Evolutionary conservation across 805 yeast genomes (phyloP).

Genomic region (Blastobotrys chiropterorum): DNA sequence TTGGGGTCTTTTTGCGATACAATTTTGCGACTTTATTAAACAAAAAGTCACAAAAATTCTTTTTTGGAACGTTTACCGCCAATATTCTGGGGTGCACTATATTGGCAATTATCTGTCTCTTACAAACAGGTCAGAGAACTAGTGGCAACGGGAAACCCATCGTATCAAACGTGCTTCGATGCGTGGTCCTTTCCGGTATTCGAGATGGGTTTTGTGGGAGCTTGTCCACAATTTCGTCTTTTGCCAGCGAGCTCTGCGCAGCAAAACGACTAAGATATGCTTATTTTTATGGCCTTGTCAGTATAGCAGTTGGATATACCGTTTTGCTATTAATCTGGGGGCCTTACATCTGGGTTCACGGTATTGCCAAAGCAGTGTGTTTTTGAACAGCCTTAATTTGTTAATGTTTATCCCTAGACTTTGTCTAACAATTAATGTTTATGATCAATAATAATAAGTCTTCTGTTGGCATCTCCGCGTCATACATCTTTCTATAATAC

Average conservation of each 20-base stretch:
- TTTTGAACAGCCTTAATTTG: no score
- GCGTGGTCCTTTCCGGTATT: slow-evolving; percentile 51
- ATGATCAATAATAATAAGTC: no score
- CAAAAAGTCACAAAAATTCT: slow-evolving; percentile 46
- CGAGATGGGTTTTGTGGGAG: slow-evolving; percentile 66
- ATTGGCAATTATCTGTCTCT: slow-evolving; percentile 39
- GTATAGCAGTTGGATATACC: slow-evolving; percentile 44
- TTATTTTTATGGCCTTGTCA: slow-evolving; percentile 45
- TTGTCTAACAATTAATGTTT: no score
- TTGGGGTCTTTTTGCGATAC: slow-evolving; percentile 59
- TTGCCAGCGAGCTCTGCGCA: slow-evolving; percentile 56
- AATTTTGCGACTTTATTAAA: slow-evolving; percentile 48
- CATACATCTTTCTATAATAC: not conserved
- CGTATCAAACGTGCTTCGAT: slow-evolving; percentile 32
- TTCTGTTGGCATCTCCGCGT: no score
- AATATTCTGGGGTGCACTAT: slow-evolving; percentile 45
- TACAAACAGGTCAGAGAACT: slow-evolving; percentile 39
- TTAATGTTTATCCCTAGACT: no score
- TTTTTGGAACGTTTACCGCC: slow-evolving; percentile 46
- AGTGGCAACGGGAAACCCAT: slow-evolving; percentile 2
- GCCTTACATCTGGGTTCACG: slow-evolving; percentile 62
- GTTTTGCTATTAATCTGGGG: slow-evolving; percentile 59
- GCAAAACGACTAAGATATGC: slow-evolving; percentile 31
- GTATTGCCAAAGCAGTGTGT: slow-evolving; percentile 28
- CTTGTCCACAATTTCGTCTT: slow-evolving; percentile 71